Evolutionary conservation across 306 rosid genomes (phyloP).

Genomic region (Fragaria nilgerrensis): DNA sequence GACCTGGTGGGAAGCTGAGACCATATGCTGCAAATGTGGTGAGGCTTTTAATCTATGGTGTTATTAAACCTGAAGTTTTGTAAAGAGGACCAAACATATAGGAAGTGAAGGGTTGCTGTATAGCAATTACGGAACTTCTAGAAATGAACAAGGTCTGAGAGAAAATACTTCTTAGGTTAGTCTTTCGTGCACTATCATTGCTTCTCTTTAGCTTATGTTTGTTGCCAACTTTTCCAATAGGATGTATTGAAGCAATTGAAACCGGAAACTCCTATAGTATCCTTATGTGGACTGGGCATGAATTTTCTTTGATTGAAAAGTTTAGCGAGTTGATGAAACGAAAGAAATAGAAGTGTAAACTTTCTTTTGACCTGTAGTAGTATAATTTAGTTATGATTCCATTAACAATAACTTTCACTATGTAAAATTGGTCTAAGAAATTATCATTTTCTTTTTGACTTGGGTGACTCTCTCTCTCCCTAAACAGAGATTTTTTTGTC

Average conservation of each 20-base stretch:
- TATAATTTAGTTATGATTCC: not conserved
- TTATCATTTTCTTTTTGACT: not conserved
- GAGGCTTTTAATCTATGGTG: conserved; percentile 6
- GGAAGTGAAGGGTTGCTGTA: conserved; percentile 4
- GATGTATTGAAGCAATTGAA: not conserved
- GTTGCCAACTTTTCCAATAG: not conserved
- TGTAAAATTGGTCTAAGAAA: not conserved
- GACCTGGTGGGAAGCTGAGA: not conserved
- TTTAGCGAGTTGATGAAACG: not conserved
- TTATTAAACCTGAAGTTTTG: conserved; percentile 17
- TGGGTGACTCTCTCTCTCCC: not conserved
- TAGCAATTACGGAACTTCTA: not conserved
- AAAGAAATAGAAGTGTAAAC: not conserved
- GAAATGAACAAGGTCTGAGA: not conserved
- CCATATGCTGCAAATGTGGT: conserved; percentile 7
- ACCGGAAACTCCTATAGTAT: not conserved
- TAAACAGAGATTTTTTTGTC: not conserved
- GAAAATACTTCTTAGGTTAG: not conserved
- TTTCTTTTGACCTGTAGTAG: not conserved
- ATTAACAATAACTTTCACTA: not conserved
- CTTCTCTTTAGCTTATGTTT: not conserved
- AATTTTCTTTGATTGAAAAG: not conserved
- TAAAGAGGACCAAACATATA: not conserved
- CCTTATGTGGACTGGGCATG: not conserved
- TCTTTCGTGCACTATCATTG: not conserved